Evolutionary conservation across 768 basidiomycete genomes (phyloP), one percentile per base, ranked within the genome.

Genomic region (Galerina sulciceps): DNA sequence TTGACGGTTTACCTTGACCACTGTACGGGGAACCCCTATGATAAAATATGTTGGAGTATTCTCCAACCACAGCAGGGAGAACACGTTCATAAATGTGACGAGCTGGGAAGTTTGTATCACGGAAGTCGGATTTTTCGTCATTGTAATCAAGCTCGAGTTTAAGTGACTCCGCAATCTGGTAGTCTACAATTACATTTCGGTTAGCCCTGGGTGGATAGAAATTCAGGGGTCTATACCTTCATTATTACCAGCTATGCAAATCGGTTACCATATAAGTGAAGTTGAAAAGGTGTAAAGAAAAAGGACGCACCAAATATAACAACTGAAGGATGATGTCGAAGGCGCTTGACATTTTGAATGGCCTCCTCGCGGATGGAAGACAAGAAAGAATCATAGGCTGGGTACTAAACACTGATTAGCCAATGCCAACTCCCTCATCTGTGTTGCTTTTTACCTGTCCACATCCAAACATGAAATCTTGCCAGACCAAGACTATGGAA

Each of bases 391-490:
- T 93, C 86, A 66, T 96, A 88, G 3, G 93, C 95, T 0, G 95
- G 95, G 69, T 97, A 96, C 87, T 94, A 69, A 18, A 26, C 26
- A 6, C 26, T 11, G 5, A 14, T 18, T 45, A 31, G 26, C 26
- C 26, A 4, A 5, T 31, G 8, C 8, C 8, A 4, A 31, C 26
- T 31, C 8, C 15, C 36, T 18, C 31, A 18, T 26, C 26, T 45
- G 55, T 47, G 31, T 34, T 34, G 48, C 20, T 14, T 63, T 75
- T 14, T 59, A 91, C 90, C 79, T 93, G 92, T 23, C 95, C 96
- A 71, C 96, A 97, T 34, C 89, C 94, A 71, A 98, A 98, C 89
- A 93, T 89, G 73, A 97, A 96, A 74, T 98, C 96, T 75, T 97
- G 96, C 96, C 96, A 97, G 26, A 97, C 94, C 35, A 97, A 80